Conservation (phyloP, 2,329 filamentous ascomycete genomes). For the Colletotrichum kahawae region DNA sequence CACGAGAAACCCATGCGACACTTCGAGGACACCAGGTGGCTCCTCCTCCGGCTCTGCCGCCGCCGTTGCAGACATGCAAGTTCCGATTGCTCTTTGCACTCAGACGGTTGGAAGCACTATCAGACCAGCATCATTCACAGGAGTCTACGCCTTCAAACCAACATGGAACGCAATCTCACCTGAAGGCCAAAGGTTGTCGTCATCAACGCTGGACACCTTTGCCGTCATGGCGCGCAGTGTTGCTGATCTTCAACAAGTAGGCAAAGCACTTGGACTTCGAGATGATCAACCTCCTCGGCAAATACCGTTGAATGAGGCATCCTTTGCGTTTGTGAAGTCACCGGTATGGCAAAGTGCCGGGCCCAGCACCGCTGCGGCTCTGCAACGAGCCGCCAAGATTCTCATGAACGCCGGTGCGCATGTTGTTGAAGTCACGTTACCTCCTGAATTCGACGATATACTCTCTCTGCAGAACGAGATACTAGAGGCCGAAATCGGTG, state of each 20-base stretch:
- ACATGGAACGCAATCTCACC: constrained; percentile 67
- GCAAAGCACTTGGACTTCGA: constrained; percentile 55
- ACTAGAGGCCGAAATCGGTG: not conserved
- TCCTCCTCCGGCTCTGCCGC: constrained; percentile 71
- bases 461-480: not conserved
- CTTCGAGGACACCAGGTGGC: constrained; percentile 67
- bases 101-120: constrained; percentile 70
- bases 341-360: constrained; percentile 54
- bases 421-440: constrained; percentile 60
- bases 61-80: constrained; percentile 68
- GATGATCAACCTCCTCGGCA: constrained; percentile 44
- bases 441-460: constrained; percentile 51
- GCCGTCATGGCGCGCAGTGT: constrained; percentile 64
- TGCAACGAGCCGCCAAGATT: constrained; percentile 42
- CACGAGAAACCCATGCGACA: constrained; percentile 69
- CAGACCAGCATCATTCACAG: constrained; percentile 57
- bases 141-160: constrained; percentile 63
- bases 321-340: constrained; percentile 60
- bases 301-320: constrained; percentile 35
- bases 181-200: constrained; percentile 65
- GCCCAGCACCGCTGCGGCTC: constrained; percentile 44
- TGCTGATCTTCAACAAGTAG: constrained; percentile 61
- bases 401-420: constrained; percentile 51
- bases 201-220: constrained; percentile 63
- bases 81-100: constrained; percentile 64